Percentiles rank a stretch among this genome's conserved stretches.
Evolutionary conservation across 352 stramenopile species (phyloP).

Genomic region (Globisporangium cylindrosporum): DNA sequence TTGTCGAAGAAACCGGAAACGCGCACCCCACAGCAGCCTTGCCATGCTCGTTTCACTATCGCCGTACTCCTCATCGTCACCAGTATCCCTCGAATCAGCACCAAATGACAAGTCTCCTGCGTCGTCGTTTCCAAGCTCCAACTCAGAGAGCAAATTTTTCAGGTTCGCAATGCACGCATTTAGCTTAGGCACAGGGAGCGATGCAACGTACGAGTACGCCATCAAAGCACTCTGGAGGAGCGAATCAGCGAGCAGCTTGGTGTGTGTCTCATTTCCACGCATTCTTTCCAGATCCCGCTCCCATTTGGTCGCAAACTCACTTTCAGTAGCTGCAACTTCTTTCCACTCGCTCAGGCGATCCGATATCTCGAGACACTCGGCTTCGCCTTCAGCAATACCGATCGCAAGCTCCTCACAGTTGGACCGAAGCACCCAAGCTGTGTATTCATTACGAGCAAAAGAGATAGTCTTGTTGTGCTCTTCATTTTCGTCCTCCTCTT

Average conservation of each 20-base stretch:
- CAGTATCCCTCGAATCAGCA: background rate
- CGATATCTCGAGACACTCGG: conserved; percentile 1
- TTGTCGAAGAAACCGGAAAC: conserved; percentile 36
- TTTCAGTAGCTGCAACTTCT: background rate
- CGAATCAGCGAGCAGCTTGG: conserved; percentile 3
- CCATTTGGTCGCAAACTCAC: conserved; percentile 3
- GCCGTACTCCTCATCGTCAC: background rate
- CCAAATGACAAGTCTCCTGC: background rate
- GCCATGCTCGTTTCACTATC: background rate
- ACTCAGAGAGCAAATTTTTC: conserved; percentile 4
- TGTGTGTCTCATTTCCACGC: background rate
- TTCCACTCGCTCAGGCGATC: conserved; percentile 8
- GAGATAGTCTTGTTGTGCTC: background rate
- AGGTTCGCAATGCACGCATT: background rate
- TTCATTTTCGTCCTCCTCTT: background rate
- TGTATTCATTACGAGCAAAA: conserved; percentile 2
- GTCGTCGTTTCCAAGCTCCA: background rate
- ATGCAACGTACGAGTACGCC: conserved; percentile 18
- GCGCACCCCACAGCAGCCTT: conserved; percentile 30
- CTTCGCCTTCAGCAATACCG: conserved; percentile 18
- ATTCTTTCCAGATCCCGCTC: background rate
- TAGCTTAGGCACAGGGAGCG: background rate
- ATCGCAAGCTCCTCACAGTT: conserved; percentile 27
- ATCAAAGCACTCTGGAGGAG: conserved; percentile 8
- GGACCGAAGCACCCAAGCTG: conserved; percentile 12